Evolutionary conservation across 1,284 basidiomycete genomes (phyloP), one percentile per base, ranked within the genome.

Genomic region (Inonotus obliquus): DNA sequence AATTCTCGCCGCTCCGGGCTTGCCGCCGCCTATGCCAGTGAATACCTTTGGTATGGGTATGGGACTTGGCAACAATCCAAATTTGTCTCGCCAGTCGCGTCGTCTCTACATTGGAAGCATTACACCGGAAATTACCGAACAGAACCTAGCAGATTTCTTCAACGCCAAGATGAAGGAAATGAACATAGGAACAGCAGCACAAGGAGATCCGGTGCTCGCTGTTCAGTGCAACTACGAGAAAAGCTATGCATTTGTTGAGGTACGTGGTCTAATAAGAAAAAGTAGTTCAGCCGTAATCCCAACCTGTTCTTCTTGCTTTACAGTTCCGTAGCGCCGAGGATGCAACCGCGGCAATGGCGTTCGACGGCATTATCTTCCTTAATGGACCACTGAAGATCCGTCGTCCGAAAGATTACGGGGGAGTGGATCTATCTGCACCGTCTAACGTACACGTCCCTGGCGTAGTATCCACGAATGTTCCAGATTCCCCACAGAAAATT

Each of bases 211-310:
- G 11, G 93, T 98, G 41, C 81, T 96, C 25, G 88, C 89, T 10
- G 94, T 96, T 1, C 93, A 97, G 70, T 91, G 97, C 77, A 98
- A 98, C 72, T 92, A 94, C 68, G 97, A 98, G 74, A 98, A 98
- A 81, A 94, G 93, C 68, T 98, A 97, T 71, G 97, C 96, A 0
- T 98, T 97, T 71, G 89, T 97, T 60, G 95, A 98, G 80, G 94
- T 94, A 71, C 65, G 79, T 68, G 57, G 57, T 57, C 57, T 14
- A 35, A 19, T 48, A 32, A 9, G 11, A 25, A 11, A 6, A 35
- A 23, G 37, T 11, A 23, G 37, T 11, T 29, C n/a, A 27, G 35
- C 37, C 14, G 57, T 14, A 32, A 53, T 60, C 47, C 44, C 59
- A 19, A 57, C 54, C 47, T 53, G 45, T 57, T 47, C 56, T 57